phyloP scores from a whole-genome alignment of 2,329 filamentous ascomycete species.

The Colletotrichum sp. region DNA sequence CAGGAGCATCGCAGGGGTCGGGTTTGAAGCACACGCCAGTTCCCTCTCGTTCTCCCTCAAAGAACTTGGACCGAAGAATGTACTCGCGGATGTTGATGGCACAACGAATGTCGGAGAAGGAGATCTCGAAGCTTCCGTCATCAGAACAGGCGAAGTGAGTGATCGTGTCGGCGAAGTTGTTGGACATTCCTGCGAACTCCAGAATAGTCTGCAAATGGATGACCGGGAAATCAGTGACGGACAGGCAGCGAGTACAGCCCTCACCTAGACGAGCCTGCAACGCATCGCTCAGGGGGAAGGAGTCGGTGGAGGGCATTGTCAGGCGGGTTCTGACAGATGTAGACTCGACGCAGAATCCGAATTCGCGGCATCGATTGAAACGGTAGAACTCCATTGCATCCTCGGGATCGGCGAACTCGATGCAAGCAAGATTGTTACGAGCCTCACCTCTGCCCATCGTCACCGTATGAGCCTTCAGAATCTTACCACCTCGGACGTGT shows the following conservation, averaged over 20 bases:
- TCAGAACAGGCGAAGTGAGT: not conserved
- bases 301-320: not conserved
- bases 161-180: not conserved
- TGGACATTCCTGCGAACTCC: not conserved
- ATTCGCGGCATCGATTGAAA: not conserved
- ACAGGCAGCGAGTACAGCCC: slow-evolving; percentile 4
- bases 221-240: slow-evolving; percentile 8
- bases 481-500: slow-evolving; percentile 11
- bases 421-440: not conserved
- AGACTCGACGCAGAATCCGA: not conserved
- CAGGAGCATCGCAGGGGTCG: slow-evolving; percentile 1
- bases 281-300: not conserved
- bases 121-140: slow-evolving; percentile 8
- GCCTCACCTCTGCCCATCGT: not conserved
- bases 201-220: not conserved
- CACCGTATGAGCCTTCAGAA: slow-evolving; percentile 6
- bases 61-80: not conserved
- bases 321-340: not conserved
- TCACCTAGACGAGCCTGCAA: not conserved
- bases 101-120: not conserved
- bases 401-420: not conserved
- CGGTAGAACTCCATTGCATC: not conserved
- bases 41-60: not conserved
- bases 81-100: not conserved
- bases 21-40: not conserved